Conservation (phyloP, 768 basidiomycete species). For the Sistotremastrum niveocremeum region DNA sequence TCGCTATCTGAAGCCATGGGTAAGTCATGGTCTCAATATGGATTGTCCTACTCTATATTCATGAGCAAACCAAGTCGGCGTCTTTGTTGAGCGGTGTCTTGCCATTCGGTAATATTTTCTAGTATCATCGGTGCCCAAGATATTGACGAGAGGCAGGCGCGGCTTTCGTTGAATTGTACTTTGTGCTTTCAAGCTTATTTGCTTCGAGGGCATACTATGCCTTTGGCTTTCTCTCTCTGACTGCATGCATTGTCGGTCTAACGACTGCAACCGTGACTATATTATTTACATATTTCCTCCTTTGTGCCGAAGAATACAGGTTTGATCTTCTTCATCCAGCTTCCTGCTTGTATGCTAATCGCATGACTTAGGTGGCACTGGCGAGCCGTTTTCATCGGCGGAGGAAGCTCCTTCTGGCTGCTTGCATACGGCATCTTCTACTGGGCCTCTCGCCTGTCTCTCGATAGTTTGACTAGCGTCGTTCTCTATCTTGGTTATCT, state of each 20-base stretch:
- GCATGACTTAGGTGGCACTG: slow-evolving; percentile 71
- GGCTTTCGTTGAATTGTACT: slow-evolving; percentile 91
- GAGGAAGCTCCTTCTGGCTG: slow-evolving; percentile 87
- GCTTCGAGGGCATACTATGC: slow-evolving; percentile 91
- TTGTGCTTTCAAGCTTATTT: slow-evolving; percentile 81
- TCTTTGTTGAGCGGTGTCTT: slow-evolving; percentile 84
- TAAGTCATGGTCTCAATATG: slow-evolving; percentile 19
- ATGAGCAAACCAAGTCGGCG: slow-evolving; percentile 26
- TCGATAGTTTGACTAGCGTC: slow-evolving; percentile 69
- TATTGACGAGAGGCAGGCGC: slow-evolving; percentile 41
- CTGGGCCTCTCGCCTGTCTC: slow-evolving; percentile 74
- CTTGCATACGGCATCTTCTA: slow-evolving; percentile 81
- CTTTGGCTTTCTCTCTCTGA: slow-evolving; percentile 88
- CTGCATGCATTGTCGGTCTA: slow-evolving; percentile 66
- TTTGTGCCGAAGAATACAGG: slow-evolving; percentile 94
- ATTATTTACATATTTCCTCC: slow-evolving; percentile 76
- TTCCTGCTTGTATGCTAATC: background rate
- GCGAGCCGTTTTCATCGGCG: slow-evolving; percentile 86
- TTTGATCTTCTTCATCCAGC: slow-evolving; percentile 18
- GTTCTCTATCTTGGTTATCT: slow-evolving; percentile 87
- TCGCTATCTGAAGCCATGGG: slow-evolving; percentile 75
- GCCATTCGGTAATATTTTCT: slow-evolving; percentile 57
- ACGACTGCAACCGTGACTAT: slow-evolving; percentile 89
- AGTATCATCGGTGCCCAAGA: background rate
- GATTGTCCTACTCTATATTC: slow-evolving; percentile 3